These are phyloP conservation scores for Alternaria consortialis DNA, from an alignment of 2,329 filamentous ascomycete species.

Conservation along the genomic window DNA sequence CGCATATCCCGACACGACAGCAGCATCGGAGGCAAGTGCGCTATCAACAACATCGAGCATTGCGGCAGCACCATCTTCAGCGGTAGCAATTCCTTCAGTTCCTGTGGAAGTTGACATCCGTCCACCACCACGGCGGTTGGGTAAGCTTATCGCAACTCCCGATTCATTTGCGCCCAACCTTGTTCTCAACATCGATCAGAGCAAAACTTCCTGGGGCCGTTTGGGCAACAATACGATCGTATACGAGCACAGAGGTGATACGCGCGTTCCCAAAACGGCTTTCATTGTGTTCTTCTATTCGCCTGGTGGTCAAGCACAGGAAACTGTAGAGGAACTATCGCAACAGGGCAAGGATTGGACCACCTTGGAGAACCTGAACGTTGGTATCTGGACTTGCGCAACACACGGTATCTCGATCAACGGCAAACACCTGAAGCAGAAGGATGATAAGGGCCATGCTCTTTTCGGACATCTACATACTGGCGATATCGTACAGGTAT, in stretches of 20 bases:
- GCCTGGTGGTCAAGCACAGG: slow-evolving; percentile 75
- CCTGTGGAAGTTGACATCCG: slow-evolving; percentile 45
- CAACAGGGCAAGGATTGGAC: slow-evolving; percentile 63
- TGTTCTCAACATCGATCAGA: slow-evolving; percentile 69
- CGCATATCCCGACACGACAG: slow-evolving; percentile 41
- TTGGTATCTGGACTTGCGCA: slow-evolving; percentile 82
- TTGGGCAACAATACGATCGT: slow-evolving; percentile 72
- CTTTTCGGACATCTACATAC: slow-evolving; percentile 75
- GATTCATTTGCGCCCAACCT: slow-evolving; percentile 72
- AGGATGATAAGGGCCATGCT: slow-evolving; percentile 59
- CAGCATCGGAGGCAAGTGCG: slow-evolving; percentile 32
- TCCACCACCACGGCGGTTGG: slow-evolving; percentile 61
- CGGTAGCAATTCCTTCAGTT: slow-evolving; percentile 30
- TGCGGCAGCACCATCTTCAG: slow-evolving; percentile 27
- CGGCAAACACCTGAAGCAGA: slow-evolving; percentile 69
- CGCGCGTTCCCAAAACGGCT: slow-evolving; percentile 80
- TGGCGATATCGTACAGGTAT: slow-evolving; percentile 80
- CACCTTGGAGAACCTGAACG: slow-evolving; percentile 64
- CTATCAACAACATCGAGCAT: slow-evolving; percentile 23
- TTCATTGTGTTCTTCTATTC: slow-evolving; percentile 70
- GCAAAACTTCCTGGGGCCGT: slow-evolving; percentile 81
- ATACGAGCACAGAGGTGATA: slow-evolving; percentile 70
- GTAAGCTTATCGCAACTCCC: slow-evolving; percentile 70
- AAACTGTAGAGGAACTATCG: slow-evolving; percentile 58
- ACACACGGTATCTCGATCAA: slow-evolving; percentile 81